These are phyloP conservation scores for Nakazawaea laoshanensis DNA, from an alignment of 805 yeast species.

Conservation along the genomic window DNA sequence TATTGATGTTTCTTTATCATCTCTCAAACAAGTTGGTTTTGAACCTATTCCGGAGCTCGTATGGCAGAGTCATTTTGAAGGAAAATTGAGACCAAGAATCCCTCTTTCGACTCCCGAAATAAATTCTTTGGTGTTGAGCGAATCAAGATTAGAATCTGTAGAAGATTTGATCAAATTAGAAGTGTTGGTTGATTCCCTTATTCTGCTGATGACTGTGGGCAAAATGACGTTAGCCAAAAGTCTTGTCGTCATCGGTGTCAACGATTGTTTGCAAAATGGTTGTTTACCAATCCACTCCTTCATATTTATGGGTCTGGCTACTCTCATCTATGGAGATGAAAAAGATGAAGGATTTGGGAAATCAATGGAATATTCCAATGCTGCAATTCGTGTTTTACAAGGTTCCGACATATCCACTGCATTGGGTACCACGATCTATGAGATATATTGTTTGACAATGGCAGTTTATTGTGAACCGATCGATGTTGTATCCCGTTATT, in stretches of 20 bases:
- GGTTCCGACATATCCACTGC: conserved; percentile 25
- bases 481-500: conserved; percentile 21
- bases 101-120: conserved; percentile 33
- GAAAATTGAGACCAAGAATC: conserved; percentile 19
- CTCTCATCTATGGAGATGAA: conserved; percentile 19
- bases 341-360: conserved; percentile 23
- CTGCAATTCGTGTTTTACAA: conserved; percentile 30
- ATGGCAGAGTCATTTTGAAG: conserved; percentile 16
- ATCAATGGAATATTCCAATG: conserved; percentile 31
- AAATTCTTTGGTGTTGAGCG: conserved; percentile 18
- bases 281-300: conserved; percentile 28
- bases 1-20: conserved; percentile 23
- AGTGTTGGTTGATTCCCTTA: conserved; percentile 28
- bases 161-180: conserved; percentile 20
- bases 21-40: conserved; percentile 27
- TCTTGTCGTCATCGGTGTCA: conserved; percentile 24
- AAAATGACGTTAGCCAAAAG: conserved; percentile 21
- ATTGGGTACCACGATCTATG: conserved; percentile 29
- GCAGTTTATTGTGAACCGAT: conserved; percentile 34
- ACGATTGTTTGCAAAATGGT: conserved; percentile 30
- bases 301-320: conserved; percentile 31
- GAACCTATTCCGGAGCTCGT: conserved; percentile 21
- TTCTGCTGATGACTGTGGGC: conserved; percentile 22
- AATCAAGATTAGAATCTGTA: conserved; percentile 18
- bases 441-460: conserved; percentile 29